Evolutionary conservation across 768 basidiomycete species (phyloP).

Genomic region (Podaxis sp.): DNA sequence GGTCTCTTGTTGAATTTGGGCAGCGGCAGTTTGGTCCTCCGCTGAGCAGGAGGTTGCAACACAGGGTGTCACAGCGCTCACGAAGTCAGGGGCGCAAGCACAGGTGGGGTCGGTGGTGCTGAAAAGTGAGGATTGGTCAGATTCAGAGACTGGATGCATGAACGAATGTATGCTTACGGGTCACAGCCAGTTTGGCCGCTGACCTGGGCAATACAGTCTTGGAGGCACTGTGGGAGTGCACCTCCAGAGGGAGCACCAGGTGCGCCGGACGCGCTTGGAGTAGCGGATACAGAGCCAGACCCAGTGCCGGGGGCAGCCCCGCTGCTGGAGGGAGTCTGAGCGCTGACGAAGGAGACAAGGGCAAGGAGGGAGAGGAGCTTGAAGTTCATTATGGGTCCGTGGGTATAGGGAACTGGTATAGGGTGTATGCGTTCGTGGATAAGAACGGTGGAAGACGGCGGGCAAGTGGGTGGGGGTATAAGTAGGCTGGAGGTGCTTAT

Average conservation of each 20-base stretch:
- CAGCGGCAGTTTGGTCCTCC: background rate
- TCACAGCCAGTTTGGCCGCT: background rate
- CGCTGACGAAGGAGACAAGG: slow-evolving; percentile 2
- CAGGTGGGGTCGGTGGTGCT: background rate
- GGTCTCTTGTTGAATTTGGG: background rate
- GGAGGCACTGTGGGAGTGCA: background rate
- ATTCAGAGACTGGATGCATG: background rate
- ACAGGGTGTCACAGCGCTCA: background rate
- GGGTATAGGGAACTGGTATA: background rate
- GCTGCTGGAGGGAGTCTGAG: background rate
- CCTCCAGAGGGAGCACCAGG: background rate
- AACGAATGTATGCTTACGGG: background rate
- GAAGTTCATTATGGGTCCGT: slow-evolving; percentile 5
- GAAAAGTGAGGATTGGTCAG: background rate
- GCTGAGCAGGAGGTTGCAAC: background rate
- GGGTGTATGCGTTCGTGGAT: background rate
- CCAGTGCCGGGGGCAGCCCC: background rate
- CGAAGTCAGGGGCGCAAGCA: background rate
- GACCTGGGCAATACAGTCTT: background rate
- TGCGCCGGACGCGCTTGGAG: background rate
- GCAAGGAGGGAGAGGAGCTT: slow-evolving; percentile 11
- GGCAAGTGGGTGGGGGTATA: background rate
- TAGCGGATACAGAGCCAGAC: background rate
- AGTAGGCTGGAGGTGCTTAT: slow-evolving; percentile 6
- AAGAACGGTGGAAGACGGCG: background rate